Conservation (phyloP, 352 stramenopile species). For the Phytopythium ostracodes region DNA sequence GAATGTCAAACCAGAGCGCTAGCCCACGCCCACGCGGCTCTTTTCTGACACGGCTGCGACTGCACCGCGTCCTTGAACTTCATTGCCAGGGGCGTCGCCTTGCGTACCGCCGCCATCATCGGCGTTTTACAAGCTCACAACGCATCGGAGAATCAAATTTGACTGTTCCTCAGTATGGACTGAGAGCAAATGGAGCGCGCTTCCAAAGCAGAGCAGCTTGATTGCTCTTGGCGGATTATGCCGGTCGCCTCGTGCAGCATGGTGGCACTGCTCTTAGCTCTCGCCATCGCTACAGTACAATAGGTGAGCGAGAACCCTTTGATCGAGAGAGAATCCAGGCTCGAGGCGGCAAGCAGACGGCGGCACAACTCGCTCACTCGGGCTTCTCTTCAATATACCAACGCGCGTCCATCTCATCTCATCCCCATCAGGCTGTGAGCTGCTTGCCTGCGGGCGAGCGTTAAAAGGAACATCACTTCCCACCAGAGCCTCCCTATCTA, state of each 20-base stretch:
- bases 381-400: not conserved
- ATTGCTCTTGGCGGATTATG: not conserved
- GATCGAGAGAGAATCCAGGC: too few relatives aligned
- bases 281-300: too few relatives aligned
- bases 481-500: not conserved
- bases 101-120: not conserved
- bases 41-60: not conserved
- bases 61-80: conserved; percentile 6
- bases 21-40: not conserved
- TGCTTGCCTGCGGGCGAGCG: not conserved
- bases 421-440: not conserved
- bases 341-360: not conserved
- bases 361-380: not conserved
- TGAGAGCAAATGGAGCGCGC: not conserved
- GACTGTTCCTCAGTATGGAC: not conserved
- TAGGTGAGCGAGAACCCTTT: too few relatives aligned
- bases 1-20: not conserved
- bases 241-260: not conserved
- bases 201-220: too few relatives aligned
- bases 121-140: not conserved
- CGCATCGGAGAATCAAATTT: not conserved
- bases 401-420: not conserved
- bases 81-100: not conserved
- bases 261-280: too few relatives aligned
- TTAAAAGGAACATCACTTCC: not conserved